phyloP scores from a whole-genome alignment of 352 stramenopile genomes.

The Sclerospora graminicola region DNA sequence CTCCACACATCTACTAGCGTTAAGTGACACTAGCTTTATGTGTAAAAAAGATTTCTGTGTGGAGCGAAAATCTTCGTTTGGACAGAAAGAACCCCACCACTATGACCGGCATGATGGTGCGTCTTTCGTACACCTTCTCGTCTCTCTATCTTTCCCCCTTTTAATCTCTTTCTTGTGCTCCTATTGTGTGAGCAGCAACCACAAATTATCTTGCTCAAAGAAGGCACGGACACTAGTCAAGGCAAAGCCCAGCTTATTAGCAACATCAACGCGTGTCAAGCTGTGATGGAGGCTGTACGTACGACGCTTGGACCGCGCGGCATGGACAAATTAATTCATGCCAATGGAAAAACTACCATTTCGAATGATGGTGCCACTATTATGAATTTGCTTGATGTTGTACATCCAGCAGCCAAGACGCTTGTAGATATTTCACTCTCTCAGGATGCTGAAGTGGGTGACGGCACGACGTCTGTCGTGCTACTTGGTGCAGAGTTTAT shows the following conservation, averaged over 20 bases:
- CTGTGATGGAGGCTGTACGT: constrained; percentile 94
- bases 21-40: too few relatives aligned
- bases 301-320: constrained; percentile 95
- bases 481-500: constrained; percentile 96
- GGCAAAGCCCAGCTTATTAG: constrained; percentile 93
- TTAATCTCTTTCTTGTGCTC: not conserved
- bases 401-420: constrained; percentile 97
- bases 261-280: constrained; percentile 87
- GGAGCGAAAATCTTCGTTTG: not conserved
- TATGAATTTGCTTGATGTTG: constrained; percentile 97
- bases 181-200: constrained; percentile 87
- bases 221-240: constrained; percentile 98
- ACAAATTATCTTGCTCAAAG: constrained; percentile 97
- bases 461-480: constrained; percentile 96
- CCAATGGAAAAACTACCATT: constrained; percentile 91
- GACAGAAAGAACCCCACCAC: not conserved
- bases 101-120: constrained; percentile 38
- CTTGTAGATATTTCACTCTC: constrained; percentile 96
- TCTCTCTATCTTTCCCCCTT: not conserved
- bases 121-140: not conserved
- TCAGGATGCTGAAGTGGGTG: constrained; percentile 84
- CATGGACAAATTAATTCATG: constrained; percentile 99
- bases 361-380: constrained; percentile 99
- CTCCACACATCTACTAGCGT: too few relatives aligned
- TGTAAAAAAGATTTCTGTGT: too few relatives aligned